Evolutionary conservation across 140 eudicot genomes (phyloP), one percentile per base, ranked within the genome.

Genomic region (Flaveria floridana): DNA sequence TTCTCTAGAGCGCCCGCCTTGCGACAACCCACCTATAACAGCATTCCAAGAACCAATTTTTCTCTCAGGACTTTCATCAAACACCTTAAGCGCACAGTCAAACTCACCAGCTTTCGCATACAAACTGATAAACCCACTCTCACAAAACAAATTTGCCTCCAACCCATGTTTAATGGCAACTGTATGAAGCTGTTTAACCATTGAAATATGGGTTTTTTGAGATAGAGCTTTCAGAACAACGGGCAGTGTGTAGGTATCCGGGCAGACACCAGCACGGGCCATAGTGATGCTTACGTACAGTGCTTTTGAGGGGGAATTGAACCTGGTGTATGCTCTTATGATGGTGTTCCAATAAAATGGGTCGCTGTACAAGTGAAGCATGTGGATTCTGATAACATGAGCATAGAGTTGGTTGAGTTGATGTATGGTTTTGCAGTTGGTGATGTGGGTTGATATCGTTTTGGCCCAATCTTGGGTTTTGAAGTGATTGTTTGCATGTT

Each of bases 31-130:
- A 0, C 87, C 80, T 14, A 92, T 81, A 55, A 89, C 71, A 9
- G 96, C 96, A 69, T 92, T 92, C 96, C 98, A 92, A 74, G 95
- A 87, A 73, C 98, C 96, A 83, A 92, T 46, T 76, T 79, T 75
- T 79, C 87, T 85, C 18, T 87, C 91, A 78, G 84, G 65, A 87
- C 85, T 89, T 79, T 84, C 84, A 10, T 81, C 96, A 70, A 92
- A 92, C 96, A 92, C 77, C 69, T 82, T 86, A 6, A 23, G 80
- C 1, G 93, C 98, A 68, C 42, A 14, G 3, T 78, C 84, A 73
- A 93, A 86, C 44, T 82, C 83, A 11, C 98, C 93, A 0, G 55
- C 87, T 73, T 86, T 87, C 0, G 82, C 77, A 19, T 89, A 93
- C 78, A 86, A 77, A 67, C 85, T 85, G n/a, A 92, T 92, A 26